phyloP scores from a whole-genome alignment of 192 early-diverging fungal genomes.

The Backusella tarrabulga region DNA sequence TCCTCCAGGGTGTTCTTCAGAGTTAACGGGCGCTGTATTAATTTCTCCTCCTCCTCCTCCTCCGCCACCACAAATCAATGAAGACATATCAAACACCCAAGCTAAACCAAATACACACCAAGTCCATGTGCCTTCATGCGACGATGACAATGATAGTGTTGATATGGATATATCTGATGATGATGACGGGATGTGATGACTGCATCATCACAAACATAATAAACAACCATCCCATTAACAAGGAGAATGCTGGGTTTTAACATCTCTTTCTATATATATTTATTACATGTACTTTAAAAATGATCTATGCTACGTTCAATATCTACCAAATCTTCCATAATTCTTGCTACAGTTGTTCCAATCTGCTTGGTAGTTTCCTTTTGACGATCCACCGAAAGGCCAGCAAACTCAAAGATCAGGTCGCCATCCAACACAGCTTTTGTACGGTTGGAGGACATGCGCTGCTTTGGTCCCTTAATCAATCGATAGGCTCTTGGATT shows the following conservation, averaged over 20 bases:
- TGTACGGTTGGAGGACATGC: slow-evolving; percentile 70
- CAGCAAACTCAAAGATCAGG: slow-evolving; percentile 70
- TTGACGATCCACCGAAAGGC: slow-evolving; percentile 67
- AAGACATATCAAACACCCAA: neutral
- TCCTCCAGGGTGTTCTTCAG: neutral
- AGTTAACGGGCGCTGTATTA: neutral
- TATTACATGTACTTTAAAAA: slow-evolving; percentile 50
- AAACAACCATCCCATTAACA: neutral
- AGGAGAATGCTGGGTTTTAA: neutral
- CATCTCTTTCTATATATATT: neutral
- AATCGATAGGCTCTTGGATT: slow-evolving; percentile 85
- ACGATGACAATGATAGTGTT: neutral
- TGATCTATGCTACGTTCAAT: slow-evolving; percentile 64
- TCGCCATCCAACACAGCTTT: slow-evolving; percentile 86
- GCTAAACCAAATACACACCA: neutral
- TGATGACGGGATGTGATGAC: neutral
- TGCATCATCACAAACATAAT: neutral
- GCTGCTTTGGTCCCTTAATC: slow-evolving; percentile 52
- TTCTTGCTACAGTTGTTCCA: slow-evolving; percentile 78
- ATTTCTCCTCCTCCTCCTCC: neutral
- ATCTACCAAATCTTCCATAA: slow-evolving; percentile 80
- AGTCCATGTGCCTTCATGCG: neutral
- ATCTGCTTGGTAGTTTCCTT: slow-evolving; percentile 87
- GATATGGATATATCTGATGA: neutral
- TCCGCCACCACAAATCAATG: neutral